These are phyloP conservation scores for Onygenales sp. DNA, from an alignment of 2,329 filamentous ascomycete species.

Conservation along the genomic window DNA sequence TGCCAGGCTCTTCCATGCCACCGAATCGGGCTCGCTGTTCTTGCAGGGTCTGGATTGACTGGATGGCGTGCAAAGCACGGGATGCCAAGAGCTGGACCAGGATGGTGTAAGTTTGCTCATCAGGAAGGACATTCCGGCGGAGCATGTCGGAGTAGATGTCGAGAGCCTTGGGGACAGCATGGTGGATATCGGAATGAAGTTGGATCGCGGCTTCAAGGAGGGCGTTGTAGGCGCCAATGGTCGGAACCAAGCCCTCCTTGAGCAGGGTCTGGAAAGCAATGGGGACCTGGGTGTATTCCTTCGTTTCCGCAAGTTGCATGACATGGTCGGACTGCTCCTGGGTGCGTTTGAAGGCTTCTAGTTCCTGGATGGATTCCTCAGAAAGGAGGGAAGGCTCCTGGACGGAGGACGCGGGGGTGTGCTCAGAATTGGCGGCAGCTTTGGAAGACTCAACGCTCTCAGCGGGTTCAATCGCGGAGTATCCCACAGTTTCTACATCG, in stretches of 20 bases:
- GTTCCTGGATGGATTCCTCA: constrained; percentile 48
- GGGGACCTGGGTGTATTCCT: constrained; percentile 79
- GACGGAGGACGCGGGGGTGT: constrained; percentile 13
- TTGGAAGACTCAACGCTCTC: constrained; percentile 12
- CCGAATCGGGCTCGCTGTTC: constrained; percentile 77
- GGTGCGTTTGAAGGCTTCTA: constrained; percentile 38
- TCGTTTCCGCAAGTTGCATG: constrained; percentile 58
- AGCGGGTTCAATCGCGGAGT: constrained; percentile 14
- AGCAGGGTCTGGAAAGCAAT: constrained; percentile 86
- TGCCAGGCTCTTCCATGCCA: constrained; percentile 71
- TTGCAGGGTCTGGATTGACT: constrained; percentile 63
- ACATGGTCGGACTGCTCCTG: constrained; percentile 70
- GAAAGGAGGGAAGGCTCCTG: constrained; percentile 31
- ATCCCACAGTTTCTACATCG: constrained; percentile 24
- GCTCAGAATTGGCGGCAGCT: constrained; percentile 16
- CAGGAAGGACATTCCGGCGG: constrained; percentile 67
- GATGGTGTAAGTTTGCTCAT: constrained; percentile 79
- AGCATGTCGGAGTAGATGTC: constrained; percentile 98
- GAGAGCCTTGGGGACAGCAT: constrained; percentile 81
- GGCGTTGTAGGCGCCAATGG: constrained; percentile 82
- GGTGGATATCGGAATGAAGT: constrained; percentile 66
- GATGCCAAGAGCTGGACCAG: constrained; percentile 73
- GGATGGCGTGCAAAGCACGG: constrained; percentile 68
- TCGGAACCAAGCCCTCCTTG: constrained; percentile 69
- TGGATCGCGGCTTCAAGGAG: constrained; percentile 76